Evolutionary conservation across 108 stramenopile species (phyloP), one percentile per base, ranked within the genome.

Genomic region (Skeletonema marinoi): DNA sequence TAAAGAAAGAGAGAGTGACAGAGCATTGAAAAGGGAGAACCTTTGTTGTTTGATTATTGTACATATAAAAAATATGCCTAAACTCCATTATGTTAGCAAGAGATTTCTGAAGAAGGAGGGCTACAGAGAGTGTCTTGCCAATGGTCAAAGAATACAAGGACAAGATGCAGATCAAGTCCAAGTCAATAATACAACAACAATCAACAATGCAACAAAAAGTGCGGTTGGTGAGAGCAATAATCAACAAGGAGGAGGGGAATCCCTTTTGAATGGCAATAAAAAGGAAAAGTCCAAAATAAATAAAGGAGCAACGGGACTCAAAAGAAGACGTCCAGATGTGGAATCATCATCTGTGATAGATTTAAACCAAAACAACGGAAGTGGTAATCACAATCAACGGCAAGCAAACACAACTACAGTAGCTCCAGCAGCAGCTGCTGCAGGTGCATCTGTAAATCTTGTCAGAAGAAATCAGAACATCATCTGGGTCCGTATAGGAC

Each of bases 101-200:
- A 64, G 25, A 21, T 64, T 64, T 39, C 32, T 64, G 19, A 64
- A 64, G 38, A 9, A 21, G 1, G 9, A 64, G 38, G 63, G 63
- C 35, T 39, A 64, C 2, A 39, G 12, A 19, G 2, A 39, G 2
- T 39, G 38, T 8, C 63, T 35, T 19, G 36, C 17, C 33, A 35
- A 64, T 64, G 14, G 63, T 21, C 41, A 64, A 29, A 17, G 12
- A 38, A 64, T 39, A 64, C 63, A 64, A 64, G 17, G 54, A 56
- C 54, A 56, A 25, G 25, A 56, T 14, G 7, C 44, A 46, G 33
- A 35, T 35, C 33, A 7, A 12, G 44, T 46, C 7, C 44, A 56
- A 25, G 54, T 56, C n/a, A 56, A 25, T 1, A 21, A 56, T 25
- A 56, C 54, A 19, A 1, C n/a, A 19, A 51, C 50, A 19, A 19